Evolutionary conservation across 495 filamentous ascomycete species (phyloP), one percentile per base, ranked within the genome.

Genomic region (Oidiodendron maius): DNA sequence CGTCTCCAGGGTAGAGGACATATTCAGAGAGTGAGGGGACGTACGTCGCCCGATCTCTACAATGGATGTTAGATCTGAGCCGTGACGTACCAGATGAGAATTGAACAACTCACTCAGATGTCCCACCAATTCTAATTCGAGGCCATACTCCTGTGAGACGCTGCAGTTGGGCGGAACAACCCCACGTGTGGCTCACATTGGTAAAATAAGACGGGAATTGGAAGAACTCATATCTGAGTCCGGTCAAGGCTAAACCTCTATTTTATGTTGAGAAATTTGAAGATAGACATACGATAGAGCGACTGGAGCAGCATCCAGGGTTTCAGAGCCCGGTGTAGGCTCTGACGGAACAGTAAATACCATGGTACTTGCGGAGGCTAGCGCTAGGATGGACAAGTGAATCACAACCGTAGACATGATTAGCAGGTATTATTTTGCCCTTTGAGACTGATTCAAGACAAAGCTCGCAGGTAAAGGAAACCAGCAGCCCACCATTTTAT

Each of bases 91-190:
- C n/a, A 0, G 2, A 4, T 58, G 25, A 53, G 41, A 9, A 18
- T 9, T 23, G 2, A 42, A 4, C n/a, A 17, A 44, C 21, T 25
- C 32, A 44, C 41, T 77, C 69, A 8, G 76, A 80, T 0, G 76
- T 81, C 4, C 76, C 76, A 9, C 76, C 78, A 34, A 80, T 77
- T 13, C 78, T 64, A 38, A 80, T 66, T 1, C 72, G 76, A 10
- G 76, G 75, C 71, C 70, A 75, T 9, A 67, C 64, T 0, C 74
- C 76, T 0, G 67, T 72, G 20, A 78, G 36, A 13, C 71, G 67
- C 42, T 68, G 70, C 60, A 78, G 65, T 50, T 77, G 76, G 9
- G 66, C 55, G 3, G 79, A 62, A 50, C 78, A 80, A 46, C 71
- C 65, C 1, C 56, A 66, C 1, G 76, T 80, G 3, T 70, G 59